phyloP scores from a whole-genome alignment of 495 filamentous ascomycete species.

The Penicillium odoratum region DNA sequence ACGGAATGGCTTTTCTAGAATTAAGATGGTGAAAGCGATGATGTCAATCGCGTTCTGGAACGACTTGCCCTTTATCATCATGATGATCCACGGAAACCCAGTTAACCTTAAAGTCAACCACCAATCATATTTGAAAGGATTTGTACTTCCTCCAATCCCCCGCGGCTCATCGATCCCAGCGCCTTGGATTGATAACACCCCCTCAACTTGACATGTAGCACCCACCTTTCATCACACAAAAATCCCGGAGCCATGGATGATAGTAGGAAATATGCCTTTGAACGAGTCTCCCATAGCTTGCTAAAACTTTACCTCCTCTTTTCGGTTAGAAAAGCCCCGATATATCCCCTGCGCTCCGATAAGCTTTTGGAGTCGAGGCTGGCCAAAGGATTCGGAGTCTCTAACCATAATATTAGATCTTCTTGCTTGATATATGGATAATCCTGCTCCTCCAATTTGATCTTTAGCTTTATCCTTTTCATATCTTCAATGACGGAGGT shows the following conservation, averaged over 20 bases:
- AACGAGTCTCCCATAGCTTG: background rate
- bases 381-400: background rate
- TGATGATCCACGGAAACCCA: background rate
- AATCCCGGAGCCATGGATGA: background rate
- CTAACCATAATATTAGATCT: background rate
- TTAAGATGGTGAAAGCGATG: background rate
- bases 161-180: background rate
- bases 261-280: background rate
- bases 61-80: background rate
- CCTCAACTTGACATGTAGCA: background rate
- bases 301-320: background rate
- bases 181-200: background rate
- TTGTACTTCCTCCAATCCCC: background rate
- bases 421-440: background rate
- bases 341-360: background rate
- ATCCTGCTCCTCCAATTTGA: background rate
- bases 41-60: background rate
- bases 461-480: background rate
- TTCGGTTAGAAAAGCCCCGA: background rate
- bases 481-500: background rate
- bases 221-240: background rate
- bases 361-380: background rate
- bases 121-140: background rate
- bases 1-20: background rate
- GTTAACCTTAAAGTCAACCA: background rate